phyloP scores from a whole-genome alignment of 257 asterid species.

The Solanum stenotomum region DNA sequence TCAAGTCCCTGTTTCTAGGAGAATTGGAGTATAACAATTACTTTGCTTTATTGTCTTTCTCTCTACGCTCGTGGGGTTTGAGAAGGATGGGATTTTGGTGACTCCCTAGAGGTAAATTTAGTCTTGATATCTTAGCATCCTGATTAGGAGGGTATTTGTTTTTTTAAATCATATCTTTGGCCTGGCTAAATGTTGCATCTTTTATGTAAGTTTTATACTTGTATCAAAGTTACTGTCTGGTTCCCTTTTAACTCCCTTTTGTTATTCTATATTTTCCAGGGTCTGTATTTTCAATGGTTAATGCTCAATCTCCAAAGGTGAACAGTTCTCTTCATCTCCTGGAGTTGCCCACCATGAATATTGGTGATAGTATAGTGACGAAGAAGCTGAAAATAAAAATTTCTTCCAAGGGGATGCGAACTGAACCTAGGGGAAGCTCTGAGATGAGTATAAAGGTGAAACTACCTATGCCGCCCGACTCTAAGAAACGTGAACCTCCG shows the following conservation, averaged over 20 bases:
- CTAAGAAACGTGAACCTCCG: conserved; percentile 43
- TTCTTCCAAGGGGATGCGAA: conserved; percentile 22
- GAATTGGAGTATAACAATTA: background rate
- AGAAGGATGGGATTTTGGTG: background rate
- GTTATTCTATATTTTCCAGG: background rate
- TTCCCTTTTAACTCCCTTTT: background rate
- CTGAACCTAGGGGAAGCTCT: conserved; percentile 17
- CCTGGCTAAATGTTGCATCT: background rate
- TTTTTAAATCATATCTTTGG: background rate
- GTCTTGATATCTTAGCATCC: background rate
- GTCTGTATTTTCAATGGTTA: background rate
- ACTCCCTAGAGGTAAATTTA: background rate
- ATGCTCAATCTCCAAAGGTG: background rate
- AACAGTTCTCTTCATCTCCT: conserved; percentile 3
- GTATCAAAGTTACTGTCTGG: background rate
- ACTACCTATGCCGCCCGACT: conserved; percentile 11
- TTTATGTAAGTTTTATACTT: background rate
- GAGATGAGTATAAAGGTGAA: conserved; percentile 11
- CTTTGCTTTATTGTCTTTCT: background rate
- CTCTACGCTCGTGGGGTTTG: background rate
- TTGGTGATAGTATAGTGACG: conserved; percentile 12
- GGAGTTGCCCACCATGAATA: conserved; percentile 25
- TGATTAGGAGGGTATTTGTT: background rate
- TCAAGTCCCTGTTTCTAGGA: background rate
- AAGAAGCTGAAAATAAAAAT: conserved; percentile 42